Conservation (phyloP, 2,329 filamentous ascomycete genomes). For the Colletotrichum sp. region DNA sequence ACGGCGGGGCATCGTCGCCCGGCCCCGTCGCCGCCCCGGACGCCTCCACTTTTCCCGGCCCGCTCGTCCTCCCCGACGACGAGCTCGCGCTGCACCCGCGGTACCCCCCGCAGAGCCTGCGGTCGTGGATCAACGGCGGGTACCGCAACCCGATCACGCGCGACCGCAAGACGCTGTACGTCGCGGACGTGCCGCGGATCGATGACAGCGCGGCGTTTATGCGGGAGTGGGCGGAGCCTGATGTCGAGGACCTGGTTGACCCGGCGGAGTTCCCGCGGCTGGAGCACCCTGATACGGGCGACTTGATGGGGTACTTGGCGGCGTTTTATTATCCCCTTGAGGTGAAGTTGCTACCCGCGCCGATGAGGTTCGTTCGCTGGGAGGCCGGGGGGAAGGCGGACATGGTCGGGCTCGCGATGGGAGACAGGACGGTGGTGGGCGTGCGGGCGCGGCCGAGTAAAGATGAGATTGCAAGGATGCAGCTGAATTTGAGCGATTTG, state of each 20-base stretch:
- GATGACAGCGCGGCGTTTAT: conserved; percentile 39
- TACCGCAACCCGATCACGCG: conserved; percentile 54
- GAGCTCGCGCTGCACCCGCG: conserved; percentile 60
- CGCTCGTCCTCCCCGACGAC: conserved; percentile 64
- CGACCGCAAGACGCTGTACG: conserved; percentile 56
- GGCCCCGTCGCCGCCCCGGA: conserved; percentile 23
- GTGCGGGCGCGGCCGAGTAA: conserved; percentile 56
- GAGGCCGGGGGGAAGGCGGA: conserved; percentile 24
- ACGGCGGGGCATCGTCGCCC: background rate
- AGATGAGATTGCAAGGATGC: conserved; percentile 50
- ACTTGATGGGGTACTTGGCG: conserved; percentile 40
- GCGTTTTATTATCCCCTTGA: conserved; percentile 60
- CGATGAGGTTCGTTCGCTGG: conserved; percentile 57
- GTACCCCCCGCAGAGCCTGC: conserved; percentile 55
- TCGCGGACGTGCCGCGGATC: conserved; percentile 51
- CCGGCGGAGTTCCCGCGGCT: conserved; percentile 6
- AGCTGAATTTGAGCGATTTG: conserved; percentile 66
- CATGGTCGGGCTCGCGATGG: conserved; percentile 48
- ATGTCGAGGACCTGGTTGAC: background rate
- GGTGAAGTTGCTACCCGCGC: conserved; percentile 46
- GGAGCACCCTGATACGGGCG: conserved; percentile 28
- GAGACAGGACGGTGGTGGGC: conserved; percentile 46
- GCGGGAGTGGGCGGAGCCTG: conserved; percentile 44
- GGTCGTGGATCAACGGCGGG: conserved; percentile 51
- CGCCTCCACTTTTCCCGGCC: conserved; percentile 55